phyloP scores from a whole-genome alignment of 2,329 filamentous ascomycete species.

The Xylariaceae sp. region DNA sequence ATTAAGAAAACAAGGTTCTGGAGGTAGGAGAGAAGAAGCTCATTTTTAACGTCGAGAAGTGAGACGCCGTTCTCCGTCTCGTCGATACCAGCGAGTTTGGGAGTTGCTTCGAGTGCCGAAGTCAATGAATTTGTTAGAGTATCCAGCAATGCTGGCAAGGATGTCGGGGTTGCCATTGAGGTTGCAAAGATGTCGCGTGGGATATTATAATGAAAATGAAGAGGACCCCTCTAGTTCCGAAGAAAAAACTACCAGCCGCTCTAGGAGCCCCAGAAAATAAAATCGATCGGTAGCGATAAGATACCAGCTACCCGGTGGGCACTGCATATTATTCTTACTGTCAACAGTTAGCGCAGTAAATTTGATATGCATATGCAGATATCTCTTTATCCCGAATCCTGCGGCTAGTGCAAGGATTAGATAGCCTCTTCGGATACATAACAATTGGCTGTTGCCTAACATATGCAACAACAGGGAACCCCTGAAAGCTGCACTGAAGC shows the following conservation, averaged over 20 bases:
- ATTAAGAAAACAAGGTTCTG: conserved; percentile 92
- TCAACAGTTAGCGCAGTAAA: no score
- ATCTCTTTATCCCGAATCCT: no score
- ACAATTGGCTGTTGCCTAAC: neutral
- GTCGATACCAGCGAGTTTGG: conserved; percentile 66
- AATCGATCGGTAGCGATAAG: conserved; percentile 14
- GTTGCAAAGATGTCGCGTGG: neutral
- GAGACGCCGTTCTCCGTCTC: conserved; percentile 89
- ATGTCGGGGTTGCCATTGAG: conserved; percentile 56
- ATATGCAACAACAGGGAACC: conserved; percentile 7
- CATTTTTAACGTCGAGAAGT: conserved; percentile 93
- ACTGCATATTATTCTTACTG: no score
- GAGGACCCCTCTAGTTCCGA: conserved; percentile 4
- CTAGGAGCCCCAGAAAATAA: no score
- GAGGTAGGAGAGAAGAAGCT: conserved; percentile 93
- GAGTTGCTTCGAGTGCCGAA: conserved; percentile 70
- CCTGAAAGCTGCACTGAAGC: conserved; percentile 7
- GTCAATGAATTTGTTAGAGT: conserved; percentile 64
- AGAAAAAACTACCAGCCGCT: conserved; percentile 12
- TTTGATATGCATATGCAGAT: no score
- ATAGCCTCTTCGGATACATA: neutral
- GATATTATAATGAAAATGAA: neutral
- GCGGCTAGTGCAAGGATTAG: no score
- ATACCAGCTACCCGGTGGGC: no score
- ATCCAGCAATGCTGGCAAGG: conserved; percentile 56